Base-by-base conservation (phyloP, 2,329 filamentous ascomycete species). In the Eutypella sp. region DNA sequence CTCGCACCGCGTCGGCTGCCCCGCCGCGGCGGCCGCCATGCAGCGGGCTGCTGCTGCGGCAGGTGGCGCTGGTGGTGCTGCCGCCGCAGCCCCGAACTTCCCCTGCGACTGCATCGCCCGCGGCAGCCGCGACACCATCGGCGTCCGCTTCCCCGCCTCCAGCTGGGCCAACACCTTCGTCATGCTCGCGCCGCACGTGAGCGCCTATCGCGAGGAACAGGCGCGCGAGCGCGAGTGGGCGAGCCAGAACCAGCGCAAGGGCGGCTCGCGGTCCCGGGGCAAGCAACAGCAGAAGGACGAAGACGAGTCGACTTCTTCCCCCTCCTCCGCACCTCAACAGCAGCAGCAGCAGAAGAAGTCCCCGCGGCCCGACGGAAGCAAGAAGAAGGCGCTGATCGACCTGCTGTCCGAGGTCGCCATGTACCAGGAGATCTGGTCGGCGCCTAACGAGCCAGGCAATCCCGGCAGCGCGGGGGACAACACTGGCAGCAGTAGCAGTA, bases 341-440 rank as follows among this genome's bases (percentile, higher is more conserved):
- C 18, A 15, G 10, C 18, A 15, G 31, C 31, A 34, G 15, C 2
- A 6, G 10, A 34, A 34, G 31, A 34, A 16, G 18, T 34, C 15
- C 31, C 15, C 31, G 6, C 15, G 15, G 46, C 25, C 54, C 5
- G 44, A 31, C 42, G 44, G 45, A 25, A 38, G n/a, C 13, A 57
- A 56, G 41, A 53, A 56, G 37, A 57, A 57, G 5, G 56, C 48
- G 15, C 62, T 62, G 19, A 76, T 76, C 56, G 77, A 82, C 37
- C 69, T 82, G 46, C 72, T 84, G 42, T 70, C 74, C 52, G 75
- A 76, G 60, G 79, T 84, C 39, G 78, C 78, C 59, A 84, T 84
- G 81, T 80, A 82, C 60, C 81, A 85, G 60, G 81, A 84, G 67
- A 71, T 84, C 29, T 82, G 76, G 73, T 83, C 78, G 3, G 66